A percentile compares a stretch with the other conserved stretches of the same genome.
phyloP scores from a whole-genome alignment of 495 filamentous ascomycete genomes.

The Cenococcum geophilum region DNA sequence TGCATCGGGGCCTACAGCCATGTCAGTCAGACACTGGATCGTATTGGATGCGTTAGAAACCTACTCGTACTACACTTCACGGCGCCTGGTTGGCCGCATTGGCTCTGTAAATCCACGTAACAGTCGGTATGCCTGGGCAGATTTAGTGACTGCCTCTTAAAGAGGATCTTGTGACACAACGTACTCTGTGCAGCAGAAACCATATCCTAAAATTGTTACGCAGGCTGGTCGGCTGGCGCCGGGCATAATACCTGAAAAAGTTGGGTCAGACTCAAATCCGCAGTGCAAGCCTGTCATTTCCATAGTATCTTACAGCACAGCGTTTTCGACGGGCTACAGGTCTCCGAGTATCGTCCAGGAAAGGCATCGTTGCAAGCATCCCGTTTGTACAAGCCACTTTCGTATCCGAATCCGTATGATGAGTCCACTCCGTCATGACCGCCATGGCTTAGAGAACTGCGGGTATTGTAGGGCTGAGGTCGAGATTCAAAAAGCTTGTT shows the following conservation, averaged over 20 bases:
- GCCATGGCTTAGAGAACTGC: neutral
- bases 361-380: slow-evolving; percentile 13
- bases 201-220: slow-evolving; percentile 5
- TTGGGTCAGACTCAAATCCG: neutral
- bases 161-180: neutral
- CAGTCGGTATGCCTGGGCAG: slow-evolving; percentile 13
- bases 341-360: slow-evolving; percentile 1
- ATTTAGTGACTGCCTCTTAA: neutral
- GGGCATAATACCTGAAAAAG: slow-evolving; percentile 6
- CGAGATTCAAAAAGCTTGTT: neutral
- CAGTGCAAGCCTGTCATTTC: no score
- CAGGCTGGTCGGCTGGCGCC: slow-evolving; percentile 6
- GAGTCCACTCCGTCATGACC: neutral
- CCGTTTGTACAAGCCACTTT: slow-evolving; percentile 9
- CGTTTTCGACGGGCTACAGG: slow-evolving; percentile 6
- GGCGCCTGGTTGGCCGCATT: slow-evolving; percentile 1
- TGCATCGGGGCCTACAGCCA: neutral
- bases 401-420: neutral
- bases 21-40: neutral
- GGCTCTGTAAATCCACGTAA: slow-evolving; percentile 1
- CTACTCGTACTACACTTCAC: slow-evolving; percentile 1
- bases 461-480: neutral
- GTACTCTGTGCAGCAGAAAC: slow-evolving; percentile 13
- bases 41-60: neutral
- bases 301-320: slow-evolving; percentile 7